These are phyloP conservation scores for Hygrocybe punicea DNA, from an alignment of 768 basidiomycete genomes.

Conservation along the genomic window DNA sequence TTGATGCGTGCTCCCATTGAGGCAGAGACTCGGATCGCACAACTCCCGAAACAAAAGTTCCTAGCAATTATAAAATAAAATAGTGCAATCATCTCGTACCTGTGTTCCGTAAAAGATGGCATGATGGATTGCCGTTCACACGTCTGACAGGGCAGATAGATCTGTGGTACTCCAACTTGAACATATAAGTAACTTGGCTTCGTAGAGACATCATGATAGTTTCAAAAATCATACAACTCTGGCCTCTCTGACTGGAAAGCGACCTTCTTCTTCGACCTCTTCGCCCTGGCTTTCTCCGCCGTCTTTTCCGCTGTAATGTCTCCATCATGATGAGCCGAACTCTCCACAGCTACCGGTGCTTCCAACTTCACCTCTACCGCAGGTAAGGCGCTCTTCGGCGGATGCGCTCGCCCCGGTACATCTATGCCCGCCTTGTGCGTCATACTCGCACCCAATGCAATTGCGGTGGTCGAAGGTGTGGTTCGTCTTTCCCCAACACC, in stretches of 20 bases:
- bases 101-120: no score
- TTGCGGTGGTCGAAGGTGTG: slow-evolving; percentile 37
- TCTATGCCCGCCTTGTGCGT: slow-evolving; percentile 6
- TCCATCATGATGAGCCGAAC: background rate
- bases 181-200: no score
- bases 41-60: no score
- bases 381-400: slow-evolving; percentile 1
- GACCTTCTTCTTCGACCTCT: slow-evolving; percentile 62
- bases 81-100: no score
- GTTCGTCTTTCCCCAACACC: slow-evolving; percentile 76
- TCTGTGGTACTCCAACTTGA: no score
- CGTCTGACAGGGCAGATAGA: no score
- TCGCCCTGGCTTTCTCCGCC: slow-evolving; percentile 16
- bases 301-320: no score
- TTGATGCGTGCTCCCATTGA: no score
- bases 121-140: no score
- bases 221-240: slow-evolving; percentile 73
- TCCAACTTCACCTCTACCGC: slow-evolving; percentile 48
- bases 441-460: background rate
- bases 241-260: slow-evolving; percentile 64
- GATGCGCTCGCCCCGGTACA: slow-evolving; percentile 6
- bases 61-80: no score
- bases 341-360: slow-evolving; percentile 10
- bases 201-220: no score
- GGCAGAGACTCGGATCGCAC: no score